These are phyloP conservation scores for Colletotrichum liriopes DNA, from an alignment of 2,329 filamentous ascomycete genomes.

Conservation along the genomic window DNA sequence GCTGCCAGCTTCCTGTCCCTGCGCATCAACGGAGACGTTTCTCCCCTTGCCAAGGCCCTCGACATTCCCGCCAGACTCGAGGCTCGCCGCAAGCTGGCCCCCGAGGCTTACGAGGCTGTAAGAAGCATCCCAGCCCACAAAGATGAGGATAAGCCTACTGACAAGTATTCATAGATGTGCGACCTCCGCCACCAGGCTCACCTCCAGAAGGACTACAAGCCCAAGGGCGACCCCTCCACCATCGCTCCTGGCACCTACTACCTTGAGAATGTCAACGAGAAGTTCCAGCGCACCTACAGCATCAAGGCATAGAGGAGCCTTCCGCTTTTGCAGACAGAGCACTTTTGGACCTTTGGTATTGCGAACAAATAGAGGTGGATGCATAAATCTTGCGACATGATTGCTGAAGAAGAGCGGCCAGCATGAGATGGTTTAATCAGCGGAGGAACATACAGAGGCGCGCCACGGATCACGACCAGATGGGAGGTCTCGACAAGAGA, in stretches of 20 bases:
- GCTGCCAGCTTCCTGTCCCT: conserved; percentile 82
- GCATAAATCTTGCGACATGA: conserved; percentile 42
- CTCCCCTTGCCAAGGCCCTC: conserved; percentile 76
- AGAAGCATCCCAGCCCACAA: conserved; percentile 50
- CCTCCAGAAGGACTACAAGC: conserved; percentile 84
- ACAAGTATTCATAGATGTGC: conserved; percentile 74
- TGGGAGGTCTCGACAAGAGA: not conserved
- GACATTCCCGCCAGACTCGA: conserved; percentile 80
- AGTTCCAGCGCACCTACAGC: conserved; percentile 86
- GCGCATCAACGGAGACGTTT: conserved; percentile 80
- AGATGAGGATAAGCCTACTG: conserved; percentile 39
- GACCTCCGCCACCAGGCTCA: conserved; percentile 86
- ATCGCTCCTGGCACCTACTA: conserved; percentile 82
- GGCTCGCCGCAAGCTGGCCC: conserved; percentile 76
- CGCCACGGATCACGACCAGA: conserved; percentile 10
- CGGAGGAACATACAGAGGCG: conserved; percentile 24
- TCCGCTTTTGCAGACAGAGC: not conserved
- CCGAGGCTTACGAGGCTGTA: conserved; percentile 82
- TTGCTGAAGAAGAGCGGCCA: conserved; percentile 28
- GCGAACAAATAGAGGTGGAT: conserved; percentile 39
- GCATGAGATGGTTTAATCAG: conserved; percentile 32
- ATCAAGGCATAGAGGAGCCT: conserved; percentile 77
- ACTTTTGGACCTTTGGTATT: conserved; percentile 24
- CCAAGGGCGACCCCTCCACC: conserved; percentile 77
- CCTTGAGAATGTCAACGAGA: conserved; percentile 84